Base-by-base conservation (phyloP, 2,329 filamentous ascomycete species). In the Alternaria longipes region DNA sequence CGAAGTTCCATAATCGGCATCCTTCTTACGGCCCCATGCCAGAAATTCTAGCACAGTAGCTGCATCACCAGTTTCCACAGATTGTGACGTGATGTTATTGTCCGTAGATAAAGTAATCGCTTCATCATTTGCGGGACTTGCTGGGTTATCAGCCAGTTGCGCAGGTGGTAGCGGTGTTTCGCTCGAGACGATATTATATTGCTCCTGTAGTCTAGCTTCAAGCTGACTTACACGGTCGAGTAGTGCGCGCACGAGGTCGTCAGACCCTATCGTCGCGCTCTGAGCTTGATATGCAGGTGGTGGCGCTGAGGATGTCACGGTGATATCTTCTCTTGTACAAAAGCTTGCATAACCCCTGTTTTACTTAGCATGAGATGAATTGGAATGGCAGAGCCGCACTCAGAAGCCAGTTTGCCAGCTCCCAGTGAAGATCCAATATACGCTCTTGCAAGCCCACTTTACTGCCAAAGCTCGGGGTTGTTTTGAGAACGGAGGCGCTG, bases 11-110 rank as follows among this genome's bases (percentile, higher is more conserved):
- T 66, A 68, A 14, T 66, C 56, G 4, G 41, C 54, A 26, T 83
- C 79, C 63, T 84, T 84, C 36, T 78, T 74, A 16, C 82, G 77
- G 8, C 82, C 82, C 82, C 83, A 84, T 1, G 82, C 81, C 2
- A 84, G 46, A 30, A 83, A 84, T 56, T 84, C 82, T 0, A 84
- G 75, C 3, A 84, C 80, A 3, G 82, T 82, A 2, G 81, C 82
- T 1, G 81, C 81, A 66, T 82, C 81, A 62, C n/a, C 18, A 32
- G 51, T 34, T 12, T 55, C 51, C 5, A 28, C 8, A 14, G 51
- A 4, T 16, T 30, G 20, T 36, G 36, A 16, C 2, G 38, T 14
- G 9, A 16, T 32, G 16, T 30, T n/a, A 16, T 54, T 32, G 26
- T 54, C 8, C 7, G 11, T 5, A 50, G 44, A 20, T 20, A 44